phyloP scores from a whole-genome alignment of 495 filamentous ascomycete species.

The Friedmanniomyces endolithicus region DNA sequence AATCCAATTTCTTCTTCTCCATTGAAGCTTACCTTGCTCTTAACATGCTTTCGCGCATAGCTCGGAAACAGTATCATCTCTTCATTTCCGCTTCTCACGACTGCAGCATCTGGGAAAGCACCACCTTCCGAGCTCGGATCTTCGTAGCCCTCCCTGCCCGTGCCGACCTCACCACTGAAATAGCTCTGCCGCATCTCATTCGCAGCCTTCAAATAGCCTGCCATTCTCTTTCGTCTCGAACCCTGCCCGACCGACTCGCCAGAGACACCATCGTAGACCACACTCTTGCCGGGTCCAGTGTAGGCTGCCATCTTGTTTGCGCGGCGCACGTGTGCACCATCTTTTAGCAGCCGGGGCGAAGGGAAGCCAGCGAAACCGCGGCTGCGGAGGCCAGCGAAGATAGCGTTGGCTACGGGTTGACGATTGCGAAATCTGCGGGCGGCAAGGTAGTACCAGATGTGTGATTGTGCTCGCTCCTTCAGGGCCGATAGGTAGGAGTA shows the following conservation, averaged over 20 bases:
- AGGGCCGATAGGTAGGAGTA: constrained; percentile 61
- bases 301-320: constrained; percentile 28
- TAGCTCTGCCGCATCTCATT: constrained; percentile 87
- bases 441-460: constrained; percentile 62
- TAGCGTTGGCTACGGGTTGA: not conserved
- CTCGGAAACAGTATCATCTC: constrained; percentile 92
- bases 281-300: constrained; percentile 1
- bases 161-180: constrained; percentile 38
- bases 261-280: constrained; percentile 10
- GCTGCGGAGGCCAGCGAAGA: constrained; percentile 22
- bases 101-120: constrained; percentile 67
- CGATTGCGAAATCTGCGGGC: constrained; percentile 42
- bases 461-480: constrained; percentile 55
- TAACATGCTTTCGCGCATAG: constrained; percentile 64
- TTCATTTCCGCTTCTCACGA: constrained; percentile 67
- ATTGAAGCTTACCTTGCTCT: constrained; percentile 27
- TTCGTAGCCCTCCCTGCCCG: constrained; percentile 42
- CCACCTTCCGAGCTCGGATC: constrained; percentile 36
- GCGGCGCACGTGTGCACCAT: constrained; percentile 26
- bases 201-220: constrained; percentile 74
- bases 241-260: constrained; percentile 43
- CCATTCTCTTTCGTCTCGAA: constrained; percentile 62
- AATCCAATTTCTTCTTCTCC: not conserved
- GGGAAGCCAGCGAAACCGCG: constrained; percentile 16
- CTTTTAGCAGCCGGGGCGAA: constrained; percentile 17